These are phyloP conservation scores for Endotrypanum monterogeii DNA, from an alignment of 208 protist genomes.

Conservation along the genomic window DNA sequence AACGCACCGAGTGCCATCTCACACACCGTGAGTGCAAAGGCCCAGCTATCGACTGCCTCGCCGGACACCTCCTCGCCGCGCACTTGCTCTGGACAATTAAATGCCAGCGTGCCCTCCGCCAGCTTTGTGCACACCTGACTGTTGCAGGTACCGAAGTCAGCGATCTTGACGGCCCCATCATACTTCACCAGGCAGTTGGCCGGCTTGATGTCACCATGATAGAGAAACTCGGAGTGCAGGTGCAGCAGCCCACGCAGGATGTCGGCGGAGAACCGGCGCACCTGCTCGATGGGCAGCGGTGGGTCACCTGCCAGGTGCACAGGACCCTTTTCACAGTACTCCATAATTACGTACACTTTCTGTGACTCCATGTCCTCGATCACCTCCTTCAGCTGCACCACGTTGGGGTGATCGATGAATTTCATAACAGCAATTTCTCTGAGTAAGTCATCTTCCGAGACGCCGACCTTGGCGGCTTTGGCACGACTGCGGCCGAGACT, in stretches of 20 bases:
- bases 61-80: slow-evolving; percentile 53
- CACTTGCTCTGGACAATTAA: slow-evolving; percentile 77
- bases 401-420: slow-evolving; percentile 95
- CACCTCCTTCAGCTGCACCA: slow-evolving; percentile 95
- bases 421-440: slow-evolving; percentile 97
- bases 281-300: slow-evolving; percentile 48
- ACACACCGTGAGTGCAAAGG: slow-evolving; percentile 90
- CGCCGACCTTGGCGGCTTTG: slow-evolving; percentile 14
- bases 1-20: slow-evolving; percentile 70
- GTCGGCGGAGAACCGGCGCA: slow-evolving; percentile 58
- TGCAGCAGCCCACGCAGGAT: slow-evolving; percentile 75
- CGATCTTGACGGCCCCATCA: slow-evolving; percentile 76
- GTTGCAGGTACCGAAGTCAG: slow-evolving; percentile 89
- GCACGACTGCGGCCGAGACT: slow-evolving; percentile 25
- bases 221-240: slow-evolving; percentile 78
- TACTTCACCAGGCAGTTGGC: slow-evolving; percentile 80
- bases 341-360: slow-evolving; percentile 94
- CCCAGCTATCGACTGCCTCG: slow-evolving; percentile 89
- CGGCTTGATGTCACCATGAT: slow-evolving; percentile 84
- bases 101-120: slow-evolving; percentile 79
- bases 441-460: slow-evolving; percentile 73
- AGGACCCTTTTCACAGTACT: slow-evolving; percentile 89
- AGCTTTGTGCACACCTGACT: slow-evolving; percentile 43
- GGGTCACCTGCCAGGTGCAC: slow-evolving; percentile 63
- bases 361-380: slow-evolving; percentile 94